These are phyloP conservation scores for Geotrichum candidum DNA, from an alignment of 1,139 yeast species.

Conservation along the genomic window DNA sequence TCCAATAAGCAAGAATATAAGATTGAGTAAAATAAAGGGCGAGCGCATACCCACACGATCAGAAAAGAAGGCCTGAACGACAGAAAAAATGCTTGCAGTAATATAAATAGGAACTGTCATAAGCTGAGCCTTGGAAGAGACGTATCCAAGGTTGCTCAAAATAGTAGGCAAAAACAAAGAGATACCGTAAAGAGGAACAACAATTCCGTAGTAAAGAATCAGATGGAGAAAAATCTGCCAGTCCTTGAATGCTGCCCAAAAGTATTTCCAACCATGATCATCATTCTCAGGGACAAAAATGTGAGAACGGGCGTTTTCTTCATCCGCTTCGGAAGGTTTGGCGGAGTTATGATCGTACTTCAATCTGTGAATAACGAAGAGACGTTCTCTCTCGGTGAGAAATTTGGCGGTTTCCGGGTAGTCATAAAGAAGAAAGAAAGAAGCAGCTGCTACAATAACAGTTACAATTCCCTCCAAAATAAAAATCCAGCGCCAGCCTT, in stretches of 20 bases:
- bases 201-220: conserved; percentile 20
- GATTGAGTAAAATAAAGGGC: conserved; percentile 33
- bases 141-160: conserved; percentile 31
- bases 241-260: conserved; percentile 31
- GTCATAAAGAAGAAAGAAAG: conserved; percentile 48
- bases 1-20: conserved; percentile 32
- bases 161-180: conserved; percentile 36
- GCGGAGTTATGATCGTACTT: conserved; percentile 27
- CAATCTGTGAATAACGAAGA: conserved; percentile 44
- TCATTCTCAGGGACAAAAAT: conserved; percentile 10
- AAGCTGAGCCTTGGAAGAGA: conserved; percentile 28
- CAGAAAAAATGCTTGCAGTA: conserved; percentile 33
- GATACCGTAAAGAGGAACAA: conserved; percentile 27
- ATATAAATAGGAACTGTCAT: conserved; percentile 37
- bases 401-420: conserved; percentile 46
- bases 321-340: neutral
- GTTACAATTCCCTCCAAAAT: conserved; percentile 13
- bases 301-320: neutral
- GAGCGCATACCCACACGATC: conserved; percentile 34
- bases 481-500: conserved; percentile 17
- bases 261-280: conserved; percentile 22
- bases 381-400: conserved; percentile 43
- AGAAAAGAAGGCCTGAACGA: conserved; percentile 33
- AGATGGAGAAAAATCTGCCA: conserved; percentile 29
- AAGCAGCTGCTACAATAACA: conserved; percentile 36